These are phyloP conservation scores for Podospora pseudopauciseta DNA, from an alignment of 495 filamentous ascomycete species.

Conservation along the genomic window DNA sequence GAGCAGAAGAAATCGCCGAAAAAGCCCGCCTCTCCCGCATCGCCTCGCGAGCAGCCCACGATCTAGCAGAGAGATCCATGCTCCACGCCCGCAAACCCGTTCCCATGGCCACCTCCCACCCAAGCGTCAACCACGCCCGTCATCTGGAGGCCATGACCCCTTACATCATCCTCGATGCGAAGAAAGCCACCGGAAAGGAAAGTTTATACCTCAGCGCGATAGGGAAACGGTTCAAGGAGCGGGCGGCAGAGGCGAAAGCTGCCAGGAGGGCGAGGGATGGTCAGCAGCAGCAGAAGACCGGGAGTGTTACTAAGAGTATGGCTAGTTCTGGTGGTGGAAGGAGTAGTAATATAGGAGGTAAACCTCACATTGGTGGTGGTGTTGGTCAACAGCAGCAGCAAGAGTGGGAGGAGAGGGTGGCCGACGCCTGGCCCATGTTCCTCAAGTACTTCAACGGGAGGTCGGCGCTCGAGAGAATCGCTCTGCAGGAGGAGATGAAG, in stretches of 20 bases:
- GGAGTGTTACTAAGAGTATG: background rate
- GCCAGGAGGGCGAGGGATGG: slow-evolving; percentile 19
- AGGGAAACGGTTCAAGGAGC: slow-evolving; percentile 50
- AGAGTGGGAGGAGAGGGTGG: slow-evolving; percentile 41
- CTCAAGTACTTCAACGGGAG: slow-evolving; percentile 85
- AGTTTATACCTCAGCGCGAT: slow-evolving; percentile 73
- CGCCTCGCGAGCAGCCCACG: slow-evolving; percentile 43
- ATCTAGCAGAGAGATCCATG: slow-evolving; percentile 45
- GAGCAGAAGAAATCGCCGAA: slow-evolving; percentile 45
- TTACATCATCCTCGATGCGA: slow-evolving; percentile 54
- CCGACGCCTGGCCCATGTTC: slow-evolving; percentile 51
- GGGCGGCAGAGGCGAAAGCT: slow-evolving; percentile 15
- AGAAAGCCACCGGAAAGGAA: slow-evolving; percentile 57
- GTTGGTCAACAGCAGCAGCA: background rate
- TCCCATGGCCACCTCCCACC: slow-evolving; percentile 45
- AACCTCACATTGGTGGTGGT: background rate
- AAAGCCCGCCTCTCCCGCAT: slow-evolving; percentile 52
- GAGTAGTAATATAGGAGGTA: background rate
- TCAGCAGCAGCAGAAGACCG: background rate
- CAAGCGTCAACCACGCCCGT: slow-evolving; percentile 44
- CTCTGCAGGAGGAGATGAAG: slow-evolving; percentile 75
- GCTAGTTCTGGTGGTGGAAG: background rate
- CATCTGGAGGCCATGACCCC: slow-evolving; percentile 47
- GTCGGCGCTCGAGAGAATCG: slow-evolving; percentile 83
- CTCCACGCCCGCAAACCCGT: slow-evolving; percentile 44